Evolutionary conservation across 108 stramenopile species (phyloP).

Genomic region (Fragilaria radians): DNA sequence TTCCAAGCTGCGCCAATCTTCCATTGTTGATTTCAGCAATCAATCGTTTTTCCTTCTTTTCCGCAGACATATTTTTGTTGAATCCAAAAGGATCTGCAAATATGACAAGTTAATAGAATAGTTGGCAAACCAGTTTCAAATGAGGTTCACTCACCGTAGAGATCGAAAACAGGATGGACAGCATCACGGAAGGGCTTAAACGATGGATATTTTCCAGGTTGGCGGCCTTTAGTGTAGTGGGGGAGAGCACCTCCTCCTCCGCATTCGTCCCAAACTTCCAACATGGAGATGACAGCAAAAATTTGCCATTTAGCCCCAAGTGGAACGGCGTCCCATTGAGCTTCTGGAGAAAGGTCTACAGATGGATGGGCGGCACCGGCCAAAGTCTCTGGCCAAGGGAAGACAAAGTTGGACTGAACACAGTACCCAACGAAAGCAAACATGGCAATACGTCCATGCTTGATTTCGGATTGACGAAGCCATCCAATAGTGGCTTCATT

Average conservation of each 20-base stretch:
- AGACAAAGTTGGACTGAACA: constrained; percentile 44
- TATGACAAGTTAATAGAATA: too few species aligned
- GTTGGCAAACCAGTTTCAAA: constrained; percentile 2
- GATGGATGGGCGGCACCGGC: constrained; percentile 49
- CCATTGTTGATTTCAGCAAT: constrained; percentile 61
- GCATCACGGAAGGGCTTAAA: constrained; percentile 39
- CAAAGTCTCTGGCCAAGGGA: constrained; percentile 55
- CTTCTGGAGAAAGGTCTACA: constrained; percentile 41
- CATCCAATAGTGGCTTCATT: constrained; percentile 59
- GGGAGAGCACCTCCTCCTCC: constrained; percentile 36
- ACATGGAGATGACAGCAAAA: constrained; percentile 38
- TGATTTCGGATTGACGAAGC: constrained; percentile 53
- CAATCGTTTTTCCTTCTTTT: constrained; percentile 43
- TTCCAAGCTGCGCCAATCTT: constrained; percentile 48
- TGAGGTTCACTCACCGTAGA: constrained; percentile 13
- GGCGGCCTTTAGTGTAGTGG: constrained; percentile 58
- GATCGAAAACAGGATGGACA: constrained; percentile 48
- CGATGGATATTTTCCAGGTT: constrained; percentile 53
- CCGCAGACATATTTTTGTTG: constrained; percentile 51
- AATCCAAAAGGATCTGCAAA: constrained; percentile 44
- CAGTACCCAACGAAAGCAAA: constrained; percentile 67
- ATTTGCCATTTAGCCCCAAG: constrained; percentile 66
- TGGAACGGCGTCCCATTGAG: constrained; percentile 55
- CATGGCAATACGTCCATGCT: constrained; percentile 55
- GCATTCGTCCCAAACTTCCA: constrained; percentile 66